Base-by-base conservation (phyloP, 805 yeast species). In the Zygosaccharomyces pseudorouxii region DNA sequence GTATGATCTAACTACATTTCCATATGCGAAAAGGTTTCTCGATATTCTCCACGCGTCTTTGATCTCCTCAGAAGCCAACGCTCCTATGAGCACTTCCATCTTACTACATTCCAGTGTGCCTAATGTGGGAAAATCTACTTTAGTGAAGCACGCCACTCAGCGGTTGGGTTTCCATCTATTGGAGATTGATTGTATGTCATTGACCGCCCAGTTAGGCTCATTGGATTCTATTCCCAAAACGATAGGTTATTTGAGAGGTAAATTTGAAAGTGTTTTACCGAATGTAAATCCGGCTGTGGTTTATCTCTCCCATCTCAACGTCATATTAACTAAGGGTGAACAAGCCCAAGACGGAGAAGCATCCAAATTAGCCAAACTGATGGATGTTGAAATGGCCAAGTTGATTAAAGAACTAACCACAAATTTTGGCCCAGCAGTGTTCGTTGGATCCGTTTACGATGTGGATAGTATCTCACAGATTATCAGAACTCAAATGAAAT, bases 211-310 rank as follows among this genome's bases (percentile, higher is more conserved):
- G 29, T 64, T 84, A 4, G 65, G 84, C 5, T 81, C 84, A 48
- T 78, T 81, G 1, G 87, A 89, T 1, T 80, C 87, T 11, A 92
- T 85, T 47, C 69, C 81, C 27, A 89, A 89, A 60, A 86, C 90
- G 0, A 70, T 92, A 18, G 99, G 96, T 0, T 68, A 79, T 1
- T 71, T 92, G 10, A 71, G 79, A 44, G 98, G 96, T 0, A 80
- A 83, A 58, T 71, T 88, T 5, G 97, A 89, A 54, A 74, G 82
- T 18, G 70, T 79, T 35, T 63, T 79, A 51, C 71, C 79, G 10
- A 61, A 67, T 51, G 71, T 78, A 42, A 37, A 65, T 14, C 70
- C 78, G 0, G 52, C 80, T 2, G 71, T 90, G 1, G 64, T 89
- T 0, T 78, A 77, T 55, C 59, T 89, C 20, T 77, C 78, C 49